These are phyloP conservation scores for Cucurbita ficifolia DNA, from an alignment of 306 rosid genomes.

Conservation along the genomic window DNA sequence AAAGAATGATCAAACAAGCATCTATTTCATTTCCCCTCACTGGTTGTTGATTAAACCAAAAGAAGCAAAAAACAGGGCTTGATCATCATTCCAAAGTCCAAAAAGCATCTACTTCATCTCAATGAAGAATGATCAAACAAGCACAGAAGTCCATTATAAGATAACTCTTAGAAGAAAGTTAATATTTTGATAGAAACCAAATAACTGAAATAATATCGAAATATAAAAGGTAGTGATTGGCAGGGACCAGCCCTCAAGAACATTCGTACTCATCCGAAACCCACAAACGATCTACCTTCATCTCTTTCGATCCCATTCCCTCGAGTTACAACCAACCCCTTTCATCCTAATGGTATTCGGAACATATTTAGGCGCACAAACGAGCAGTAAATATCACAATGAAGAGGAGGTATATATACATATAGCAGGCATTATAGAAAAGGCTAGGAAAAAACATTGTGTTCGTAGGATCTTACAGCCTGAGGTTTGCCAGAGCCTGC, in stretches of 20 bases:
- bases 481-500: constrained; percentile 54
- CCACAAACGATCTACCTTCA: neutral
- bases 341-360: neutral
- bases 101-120: neutral
- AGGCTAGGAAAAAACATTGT: neutral
- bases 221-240: neutral
- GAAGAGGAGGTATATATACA: neutral
- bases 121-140: neutral
- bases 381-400: neutral
- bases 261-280: neutral
- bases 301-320: neutral
- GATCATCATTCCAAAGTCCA: neutral
- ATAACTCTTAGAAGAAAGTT: neutral
- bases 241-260: neutral
- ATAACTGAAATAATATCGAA: neutral
- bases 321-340: neutral
- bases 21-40: neutral
- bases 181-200: neutral
- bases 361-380: neutral
- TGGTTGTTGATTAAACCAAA: neutral
- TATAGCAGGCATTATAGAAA: neutral
- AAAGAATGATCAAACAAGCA: neutral
- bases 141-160: neutral
- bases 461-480: constrained; percentile 42
- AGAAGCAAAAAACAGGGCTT: neutral